Evolutionary conservation across 495 filamentous ascomycete genomes (phyloP), one percentile per base, ranked within the genome.

Genomic region (Aspergillus funiculosus): DNA sequence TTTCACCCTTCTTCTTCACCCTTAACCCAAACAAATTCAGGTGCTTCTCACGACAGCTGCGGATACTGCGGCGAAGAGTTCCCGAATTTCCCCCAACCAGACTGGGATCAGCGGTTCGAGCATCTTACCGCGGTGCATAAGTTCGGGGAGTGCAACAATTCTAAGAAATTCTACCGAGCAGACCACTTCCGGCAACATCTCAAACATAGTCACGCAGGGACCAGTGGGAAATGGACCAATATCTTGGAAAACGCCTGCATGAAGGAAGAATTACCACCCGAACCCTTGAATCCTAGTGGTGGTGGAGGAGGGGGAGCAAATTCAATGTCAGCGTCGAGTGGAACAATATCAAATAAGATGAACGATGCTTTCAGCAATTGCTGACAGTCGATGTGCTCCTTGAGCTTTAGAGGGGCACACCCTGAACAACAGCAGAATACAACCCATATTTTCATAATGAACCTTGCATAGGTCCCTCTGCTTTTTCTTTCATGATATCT

Each of bases 191-290:
- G 92, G 27, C 92, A 98, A 64, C 92, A 98, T 68, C 72, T 98
- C 41, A 98, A 98, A 72, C 92, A 98, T 56, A 96, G 91, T 60
- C 92, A 98, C 66, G 88, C 85, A 5, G 94, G 92, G 9, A 91
- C 89, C 1, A 95, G 89, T 66, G 92, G 92, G 17, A 97, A 97
- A 61, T 97, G 94, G 92, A 98, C 92, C 14, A 98, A 98, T 63
- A 91, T 94, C 72, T 68, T 98, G 30, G 92, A 98, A 60, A 94
- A 86, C 58, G 88, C 90, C 22, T 97, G 92, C 64, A 94, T 96
- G 91, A 85, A 89, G 66, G 89, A 95, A 51, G 91, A 97, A 63
- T 71, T 78, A 20, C 74, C 73, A 2, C 62, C 64, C 1, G 68
- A 72, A 39, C 58, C 62, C 2, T 54, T 59, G 25, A 63, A 65